Evolutionary conservation across 2,329 filamentous ascomycete species (phyloP).

Genomic region (Ophiostoma angusticollis): DNA sequence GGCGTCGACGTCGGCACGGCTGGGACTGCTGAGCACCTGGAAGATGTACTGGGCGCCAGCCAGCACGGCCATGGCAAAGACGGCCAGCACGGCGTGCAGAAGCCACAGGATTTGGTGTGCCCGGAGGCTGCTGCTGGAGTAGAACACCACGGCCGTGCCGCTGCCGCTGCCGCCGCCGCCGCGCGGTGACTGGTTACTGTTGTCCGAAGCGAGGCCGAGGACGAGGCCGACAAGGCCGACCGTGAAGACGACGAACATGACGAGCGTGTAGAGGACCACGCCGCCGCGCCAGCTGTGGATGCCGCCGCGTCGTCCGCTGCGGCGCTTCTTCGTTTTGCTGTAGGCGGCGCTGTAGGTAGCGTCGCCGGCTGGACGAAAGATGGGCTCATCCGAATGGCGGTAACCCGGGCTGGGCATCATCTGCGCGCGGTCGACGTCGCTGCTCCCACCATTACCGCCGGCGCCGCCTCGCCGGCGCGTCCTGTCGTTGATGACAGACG

Average conservation of each 20-base stretch:
- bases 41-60: slow-evolving; percentile 40
- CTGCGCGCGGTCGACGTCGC: neutral
- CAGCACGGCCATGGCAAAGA: slow-evolving; percentile 30
- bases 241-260: slow-evolving; percentile 27
- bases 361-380: neutral
- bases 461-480: neutral
- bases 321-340: neutral
- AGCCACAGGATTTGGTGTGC: slow-evolving; percentile 27
- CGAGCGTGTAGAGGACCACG: slow-evolving; percentile 29
- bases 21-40: slow-evolving; percentile 42
- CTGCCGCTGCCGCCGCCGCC: slow-evolving; percentile 7
- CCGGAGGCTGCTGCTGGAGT: slow-evolving; percentile 21
- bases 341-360: neutral
- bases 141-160: slow-evolving; percentile 15
- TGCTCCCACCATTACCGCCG: neutral
- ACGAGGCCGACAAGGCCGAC: slow-evolving; percentile 26
- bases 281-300: slow-evolving; percentile 36
- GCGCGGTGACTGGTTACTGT: slow-evolving; percentile 17
- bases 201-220: no score
- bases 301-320: neutral
- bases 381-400: slow-evolving; percentile 2
- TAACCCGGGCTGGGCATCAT: neutral
- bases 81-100: slow-evolving; percentile 32
- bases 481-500: neutral
- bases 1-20: slow-evolving; percentile 32